A percentile compares a stretch with the other conserved stretches of the same genome.
Evolutionary conservation across 129 eudicot genomes (phyloP).

Genomic region (Tagetes patula): DNA sequence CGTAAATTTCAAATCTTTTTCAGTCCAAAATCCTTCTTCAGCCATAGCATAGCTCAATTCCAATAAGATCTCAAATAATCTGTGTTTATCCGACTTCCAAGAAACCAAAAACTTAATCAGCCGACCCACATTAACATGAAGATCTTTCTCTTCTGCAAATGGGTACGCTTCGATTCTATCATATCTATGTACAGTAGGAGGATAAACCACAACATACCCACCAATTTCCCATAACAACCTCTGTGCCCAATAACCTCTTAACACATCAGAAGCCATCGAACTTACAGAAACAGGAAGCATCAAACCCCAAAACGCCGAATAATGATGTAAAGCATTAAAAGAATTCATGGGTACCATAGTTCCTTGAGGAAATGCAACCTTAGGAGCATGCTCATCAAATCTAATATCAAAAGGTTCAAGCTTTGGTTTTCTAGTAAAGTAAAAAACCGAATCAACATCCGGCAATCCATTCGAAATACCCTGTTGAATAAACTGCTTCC

Average conservation of each 20-base stretch:
- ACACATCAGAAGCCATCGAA: slow-evolving; percentile 94
- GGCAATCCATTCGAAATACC: slow-evolving; percentile 14
- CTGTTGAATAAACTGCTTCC: slow-evolving; percentile 18
- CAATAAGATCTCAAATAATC: slow-evolving; percentile 73
- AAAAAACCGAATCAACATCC: slow-evolving; percentile 17
- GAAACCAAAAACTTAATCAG: slow-evolving; percentile 69
- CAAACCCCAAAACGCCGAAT: slow-evolving; percentile 19
- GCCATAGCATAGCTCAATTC: slow-evolving; percentile 94
- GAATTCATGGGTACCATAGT: slow-evolving; percentile 14
- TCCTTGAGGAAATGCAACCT: slow-evolving; percentile 18
- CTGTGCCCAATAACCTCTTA: slow-evolving; percentile 99
- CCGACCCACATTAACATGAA: slow-evolving; percentile 94
- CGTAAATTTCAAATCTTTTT: slow-evolving; percentile 78
- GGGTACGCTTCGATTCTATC: slow-evolving; percentile 89
- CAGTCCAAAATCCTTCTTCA: slow-evolving; percentile 98
- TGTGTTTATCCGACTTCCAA: slow-evolving; percentile 80
- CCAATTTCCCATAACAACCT: slow-evolving; percentile 97
- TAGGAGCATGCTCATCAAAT: slow-evolving; percentile 16
- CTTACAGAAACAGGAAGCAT: slow-evolving; percentile 51
- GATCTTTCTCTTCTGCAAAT: slow-evolving; percentile 96
- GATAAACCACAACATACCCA: slow-evolving; percentile 92
- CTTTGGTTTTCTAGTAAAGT: slow-evolving; percentile 15
- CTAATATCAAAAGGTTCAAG: slow-evolving; percentile 15
- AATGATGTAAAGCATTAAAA: slow-evolving; percentile 11
- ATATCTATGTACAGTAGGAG: slow-evolving; percentile 81